Percentiles rank a stretch among this genome's conserved stretches.
phyloP scores from a whole-genome alignment of 257 asterid species.

The Primulina tabacum region DNA sequence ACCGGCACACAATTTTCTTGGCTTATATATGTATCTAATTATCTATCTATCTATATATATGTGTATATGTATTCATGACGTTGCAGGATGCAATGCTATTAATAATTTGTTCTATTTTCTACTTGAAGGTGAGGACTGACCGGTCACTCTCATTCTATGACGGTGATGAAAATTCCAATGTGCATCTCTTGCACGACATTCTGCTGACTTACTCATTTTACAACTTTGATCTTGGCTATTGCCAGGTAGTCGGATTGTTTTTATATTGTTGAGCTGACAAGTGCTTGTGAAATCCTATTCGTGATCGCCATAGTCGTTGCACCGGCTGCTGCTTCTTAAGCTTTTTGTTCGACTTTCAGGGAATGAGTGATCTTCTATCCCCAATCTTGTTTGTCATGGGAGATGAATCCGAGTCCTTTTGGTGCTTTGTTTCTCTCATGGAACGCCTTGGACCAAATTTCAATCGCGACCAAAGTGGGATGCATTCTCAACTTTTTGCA shows the following conservation, averaged over 20 bases:
- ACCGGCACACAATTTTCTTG: conserved; percentile 20
- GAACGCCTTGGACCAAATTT: conserved; percentile 98
- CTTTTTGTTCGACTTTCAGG: conserved; percentile 47
- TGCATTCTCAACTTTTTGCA: conserved; percentile 98
- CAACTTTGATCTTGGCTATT: conserved; percentile 99
- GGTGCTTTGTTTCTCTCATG: conserved; percentile 93
- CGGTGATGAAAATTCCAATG: conserved; percentile 96
- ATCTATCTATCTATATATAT: neutral
- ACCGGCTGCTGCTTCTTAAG: conserved; percentile 21
- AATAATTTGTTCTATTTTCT: conserved; percentile 15
- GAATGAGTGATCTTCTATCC: conserved; percentile 99
- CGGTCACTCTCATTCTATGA: conserved; percentile 79
- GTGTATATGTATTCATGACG: neutral
- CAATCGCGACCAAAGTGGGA: conserved; percentile 97
- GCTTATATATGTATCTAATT: neutral
- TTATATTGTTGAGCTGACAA: conserved; percentile 5
- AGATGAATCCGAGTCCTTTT: conserved; percentile 88
- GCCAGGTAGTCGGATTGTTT: conserved; percentile 63
- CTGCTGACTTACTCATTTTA: conserved; percentile 93
- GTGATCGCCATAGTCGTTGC: neutral
- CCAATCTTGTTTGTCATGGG: conserved; percentile 86
- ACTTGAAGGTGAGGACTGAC: conserved; percentile 92
- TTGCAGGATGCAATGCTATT: conserved; percentile 13
- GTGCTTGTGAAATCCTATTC: conserved; percentile 6
- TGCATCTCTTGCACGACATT: conserved; percentile 76